Conservation (phyloP, 805 yeast species). For the Ogataea ganodermae region DNA sequence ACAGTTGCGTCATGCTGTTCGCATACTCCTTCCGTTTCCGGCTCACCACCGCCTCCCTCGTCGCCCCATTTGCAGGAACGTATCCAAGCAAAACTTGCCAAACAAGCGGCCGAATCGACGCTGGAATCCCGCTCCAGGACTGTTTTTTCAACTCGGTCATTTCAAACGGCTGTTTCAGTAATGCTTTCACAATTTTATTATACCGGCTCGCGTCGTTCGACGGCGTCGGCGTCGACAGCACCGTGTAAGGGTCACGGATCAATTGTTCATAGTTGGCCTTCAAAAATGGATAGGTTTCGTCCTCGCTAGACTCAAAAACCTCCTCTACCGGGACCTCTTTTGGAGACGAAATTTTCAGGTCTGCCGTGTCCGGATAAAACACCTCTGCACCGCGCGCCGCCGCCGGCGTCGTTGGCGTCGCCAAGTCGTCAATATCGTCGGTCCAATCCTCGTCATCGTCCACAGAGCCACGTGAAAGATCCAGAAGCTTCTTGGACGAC, state of each 20-base stretch:
- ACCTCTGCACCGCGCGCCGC: constrained; percentile 9
- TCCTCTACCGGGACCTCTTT: neutral
- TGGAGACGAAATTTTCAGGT: constrained; percentile 8
- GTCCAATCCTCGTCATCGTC: constrained; percentile 95
- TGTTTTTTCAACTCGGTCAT: constrained; percentile 69
- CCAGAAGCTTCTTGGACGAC: constrained; percentile 18
- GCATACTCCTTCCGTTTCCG: constrained; percentile 84
- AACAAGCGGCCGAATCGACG: constrained; percentile 71
- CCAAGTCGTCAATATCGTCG: constrained; percentile 60
- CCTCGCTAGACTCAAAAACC: constrained; percentile 2
- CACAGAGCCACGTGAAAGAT: constrained; percentile 22
- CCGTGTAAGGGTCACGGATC: constrained; percentile 44
- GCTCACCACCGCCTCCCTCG: constrained; percentile 68
- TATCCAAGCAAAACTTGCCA: constrained; percentile 94
- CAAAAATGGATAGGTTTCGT: constrained; percentile 27
- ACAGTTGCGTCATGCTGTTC: constrained; percentile 72
- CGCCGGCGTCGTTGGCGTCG: constrained; percentile 18
- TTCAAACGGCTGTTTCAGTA: constrained; percentile 60
- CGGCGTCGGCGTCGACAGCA: constrained; percentile 32
- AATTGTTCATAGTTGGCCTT: constrained; percentile 38
- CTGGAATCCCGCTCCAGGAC: constrained; percentile 94
- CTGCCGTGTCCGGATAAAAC: constrained; percentile 26
- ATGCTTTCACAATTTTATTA: constrained; percentile 62
- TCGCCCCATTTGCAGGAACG: constrained; percentile 77
- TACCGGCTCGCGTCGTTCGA: constrained; percentile 55